Conservation (phyloP, 139 green algal genomes). For the Closterium sp. region DNA sequence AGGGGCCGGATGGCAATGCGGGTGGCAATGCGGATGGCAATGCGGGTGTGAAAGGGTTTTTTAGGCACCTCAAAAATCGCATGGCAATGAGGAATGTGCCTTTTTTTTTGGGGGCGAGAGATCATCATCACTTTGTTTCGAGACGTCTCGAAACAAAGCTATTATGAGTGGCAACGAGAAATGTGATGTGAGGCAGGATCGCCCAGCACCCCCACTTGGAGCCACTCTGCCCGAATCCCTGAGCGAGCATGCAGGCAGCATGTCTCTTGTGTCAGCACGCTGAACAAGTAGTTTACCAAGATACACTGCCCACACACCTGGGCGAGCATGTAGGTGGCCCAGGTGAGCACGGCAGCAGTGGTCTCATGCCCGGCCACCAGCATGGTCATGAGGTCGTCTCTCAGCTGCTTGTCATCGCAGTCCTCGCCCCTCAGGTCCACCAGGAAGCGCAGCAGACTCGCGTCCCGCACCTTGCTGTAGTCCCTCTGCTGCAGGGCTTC, state of each 20-base stretch:
- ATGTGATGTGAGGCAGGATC: no score
- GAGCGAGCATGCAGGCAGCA: neutral
- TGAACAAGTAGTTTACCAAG: no score
- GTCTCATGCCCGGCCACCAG: conserved; percentile 90
- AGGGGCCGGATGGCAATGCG: no score
- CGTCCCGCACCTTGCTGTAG: conserved; percentile 80
- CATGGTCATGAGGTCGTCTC: conserved; percentile 98
- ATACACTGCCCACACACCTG: neutral
- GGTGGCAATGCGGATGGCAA: neutral
- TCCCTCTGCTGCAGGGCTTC: conserved; percentile 60
- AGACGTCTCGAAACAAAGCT: no score
- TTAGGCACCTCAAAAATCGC: no score
- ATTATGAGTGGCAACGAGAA: no score
- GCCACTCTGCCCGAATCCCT: neutral
- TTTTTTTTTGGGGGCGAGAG: no score
- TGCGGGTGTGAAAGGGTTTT: no score
- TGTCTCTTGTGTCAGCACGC: no score
- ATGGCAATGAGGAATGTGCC: no score
- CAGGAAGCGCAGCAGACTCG: conserved; percentile 93
- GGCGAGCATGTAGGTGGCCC: conserved; percentile 62
- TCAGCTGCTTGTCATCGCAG: conserved; percentile 73
- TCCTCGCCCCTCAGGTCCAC: conserved; percentile 95
- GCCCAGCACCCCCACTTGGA: no score
- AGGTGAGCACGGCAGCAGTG: conserved; percentile 82
- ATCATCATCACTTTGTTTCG: no score